Conservation (phyloP, 768 basidiomycete species). For the Arthromyces matolae region DNA sequence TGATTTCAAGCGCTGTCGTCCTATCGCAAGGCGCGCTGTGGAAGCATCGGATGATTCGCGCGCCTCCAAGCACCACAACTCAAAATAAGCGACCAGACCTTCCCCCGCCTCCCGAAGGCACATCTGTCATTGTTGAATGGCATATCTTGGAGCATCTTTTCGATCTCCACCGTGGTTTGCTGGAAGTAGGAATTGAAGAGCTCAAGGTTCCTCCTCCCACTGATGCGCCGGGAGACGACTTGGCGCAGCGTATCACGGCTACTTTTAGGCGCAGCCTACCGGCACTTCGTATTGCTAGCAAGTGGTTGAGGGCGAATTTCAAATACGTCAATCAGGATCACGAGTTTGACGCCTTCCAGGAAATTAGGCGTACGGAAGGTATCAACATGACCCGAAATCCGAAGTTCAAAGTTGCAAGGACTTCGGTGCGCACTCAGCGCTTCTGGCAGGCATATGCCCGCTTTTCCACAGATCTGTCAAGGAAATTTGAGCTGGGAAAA, state of each 20-base stretch:
- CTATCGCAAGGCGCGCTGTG: slow-evolving; percentile 80
- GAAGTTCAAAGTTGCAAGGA: slow-evolving; percentile 29
- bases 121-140: slow-evolving; percentile 50
- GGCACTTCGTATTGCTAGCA: slow-evolving; percentile 80
- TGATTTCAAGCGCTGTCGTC: slow-evolving; percentile 70
- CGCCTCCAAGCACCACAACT: slow-evolving; percentile 29
- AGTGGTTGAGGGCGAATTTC: slow-evolving; percentile 82
- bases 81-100: slow-evolving; percentile 24
- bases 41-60: slow-evolving; percentile 76
- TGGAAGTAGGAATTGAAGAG: slow-evolving; percentile 63
- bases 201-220: slow-evolving; percentile 53
- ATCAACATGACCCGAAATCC: slow-evolving; percentile 27
- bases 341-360: slow-evolving; percentile 32
- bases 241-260: slow-evolving; percentile 83
- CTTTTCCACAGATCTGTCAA: slow-evolving; percentile 58
- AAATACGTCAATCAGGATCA: slow-evolving; percentile 56
- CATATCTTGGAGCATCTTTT: slow-evolving; percentile 67
- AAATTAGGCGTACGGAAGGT: slow-evolving; percentile 26
- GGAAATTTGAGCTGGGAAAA: slow-evolving; percentile 63
- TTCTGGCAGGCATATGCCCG: slow-evolving; percentile 75
- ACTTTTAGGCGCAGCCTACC: slow-evolving; percentile 83
- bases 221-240: slow-evolving; percentile 52
- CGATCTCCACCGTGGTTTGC: slow-evolving; percentile 55
- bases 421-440: slow-evolving; percentile 36
- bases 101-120: slow-evolving; percentile 25